Base-by-base conservation (phyloP, 352 stramenopile species). In the Pythium graminicola region DNA sequence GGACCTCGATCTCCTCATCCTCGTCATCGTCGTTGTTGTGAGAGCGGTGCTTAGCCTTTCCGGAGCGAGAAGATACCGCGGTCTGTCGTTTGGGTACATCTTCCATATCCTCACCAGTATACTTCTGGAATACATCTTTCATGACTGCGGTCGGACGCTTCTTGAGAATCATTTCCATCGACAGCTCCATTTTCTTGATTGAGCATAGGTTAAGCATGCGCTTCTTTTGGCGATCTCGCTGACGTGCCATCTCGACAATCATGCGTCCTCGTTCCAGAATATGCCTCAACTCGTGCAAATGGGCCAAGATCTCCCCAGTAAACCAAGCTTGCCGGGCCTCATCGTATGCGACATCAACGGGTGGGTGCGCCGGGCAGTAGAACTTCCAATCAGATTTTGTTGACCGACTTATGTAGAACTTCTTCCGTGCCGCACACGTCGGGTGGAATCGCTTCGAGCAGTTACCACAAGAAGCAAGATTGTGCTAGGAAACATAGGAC, bases 171-270 rank as follows among this genome's bases (percentile, higher is more conserved):
- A 91, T 70, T 24, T 93, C 76, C 7, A 88, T 76, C 14, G 70
- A 81, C 19, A 72, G 53, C 32, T 85, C 68, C 76, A 89, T 81
- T 19, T 81, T 72, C 29, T 72, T 73, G 24, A 85, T 55, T 41
- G 70, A 67, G 52, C 64, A 86, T 0, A 81, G 16, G 52, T 81
- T 85, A 29, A 91, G 53, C 45, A 92, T 50, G 17, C 81, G 76
- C 52, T 89, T 93, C 26, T 89, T 82, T 53, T 86, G 80, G n/a
- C 82, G 75, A 60, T 95, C 84, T 31, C 84, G 81, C 45, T 93
- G 84, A 8, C 81, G 76, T 6, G 73, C 68, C 84, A 95, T 90
- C 50, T 95, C 81, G 1, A 93, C 52, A 35, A 95, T 70, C 81
- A 95, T 90, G 8, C 84, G 67, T 8, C 80, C 81, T 35, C 84